Base-by-base conservation (phyloP, 1,284 basidiomycete species). In the Phylloporus gajari region DNA sequence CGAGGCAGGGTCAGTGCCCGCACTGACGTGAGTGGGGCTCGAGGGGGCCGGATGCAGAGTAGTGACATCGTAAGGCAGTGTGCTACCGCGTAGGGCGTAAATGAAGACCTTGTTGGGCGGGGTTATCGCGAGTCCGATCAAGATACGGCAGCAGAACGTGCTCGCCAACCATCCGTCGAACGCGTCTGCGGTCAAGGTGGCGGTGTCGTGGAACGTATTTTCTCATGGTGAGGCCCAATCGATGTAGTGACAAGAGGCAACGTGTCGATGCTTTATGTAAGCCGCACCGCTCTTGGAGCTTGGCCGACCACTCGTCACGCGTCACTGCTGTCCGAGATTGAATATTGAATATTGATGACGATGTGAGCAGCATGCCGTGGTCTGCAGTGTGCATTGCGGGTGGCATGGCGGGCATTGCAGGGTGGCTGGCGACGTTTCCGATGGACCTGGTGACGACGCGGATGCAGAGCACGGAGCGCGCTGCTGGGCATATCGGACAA, bases 361-460 rank as follows among this genome's bases (percentile, higher is more conserved):
- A 35, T 19, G 58, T 32, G 4, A 35, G 32, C 32, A 59, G 58
- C 35, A 40, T 61, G 60, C 11, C 60, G 25, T 63, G 62, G 62
- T 12, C 62, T 21, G 40, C 38, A 25, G 38, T 63, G 21, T 44
- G 44, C 32, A 4, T 63, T 21, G 62, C 62, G 25, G 62, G 62
- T 63, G 69, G 91, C 2, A 80, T 93, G 2, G 95, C 95, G 0
- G 95, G 95, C 5, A 84, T 92, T 32, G 87, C 86, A 25, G 91
- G 92, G 6, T 94, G 93, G 93, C 51, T 90, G 2, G 87, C 86
- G 3, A 96, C 94, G 1, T 96, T 97, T 83, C 94, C 94, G 2
- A 86, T 96, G 69, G 95, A 97, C 78, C 93, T 96, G 9, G 87
- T 96, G 75, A 97, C 97, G 84, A 96, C 95, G 11, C 89, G 95